Conservation (phyloP, 2,329 filamentous ascomycete genomes). For the Penicillium sp. region DNA sequence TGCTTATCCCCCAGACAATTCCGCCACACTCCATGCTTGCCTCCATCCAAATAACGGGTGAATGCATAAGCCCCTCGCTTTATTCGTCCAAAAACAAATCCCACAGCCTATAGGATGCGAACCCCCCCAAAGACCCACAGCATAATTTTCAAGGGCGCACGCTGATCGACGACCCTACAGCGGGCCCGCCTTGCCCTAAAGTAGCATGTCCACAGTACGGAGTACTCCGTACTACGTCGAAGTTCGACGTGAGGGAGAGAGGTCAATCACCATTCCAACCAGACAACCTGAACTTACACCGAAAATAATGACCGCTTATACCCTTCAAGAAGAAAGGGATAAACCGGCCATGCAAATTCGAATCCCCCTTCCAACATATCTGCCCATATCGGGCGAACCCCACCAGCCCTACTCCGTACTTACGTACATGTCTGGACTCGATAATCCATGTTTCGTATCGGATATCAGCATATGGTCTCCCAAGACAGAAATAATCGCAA, state of each 20-base stretch:
- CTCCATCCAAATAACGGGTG: conserved; percentile 1
- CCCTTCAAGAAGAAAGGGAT: conserved; percentile 1
- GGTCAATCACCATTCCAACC: conserved; percentile 1
- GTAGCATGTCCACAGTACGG: background rate
- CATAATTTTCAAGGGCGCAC: background rate
- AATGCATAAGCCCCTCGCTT: conserved; percentile 3
- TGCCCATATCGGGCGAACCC: background rate
- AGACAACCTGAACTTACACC: background rate
- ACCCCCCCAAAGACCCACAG: background rate
- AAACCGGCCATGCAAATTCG: background rate
- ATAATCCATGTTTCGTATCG: background rate
- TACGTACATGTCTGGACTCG: background rate
- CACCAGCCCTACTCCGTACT: background rate
- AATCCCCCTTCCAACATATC: background rate
- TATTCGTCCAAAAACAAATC: background rate
- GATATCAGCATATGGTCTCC: conserved; percentile 3
- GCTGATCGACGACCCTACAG: conserved; percentile 5
- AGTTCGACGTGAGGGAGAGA: conserved; percentile 4
- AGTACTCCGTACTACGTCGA: background rate
- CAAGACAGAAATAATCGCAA: background rate
- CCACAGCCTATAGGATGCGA: conserved; percentile 1
- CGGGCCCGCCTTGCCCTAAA: background rate
- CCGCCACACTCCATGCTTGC: background rate
- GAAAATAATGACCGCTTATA: background rate
- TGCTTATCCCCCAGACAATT: conserved; percentile 5